Percentiles rank a stretch among this genome's conserved stretches.
Conservation (phyloP, 169 alveolate species). For the Plasmodium fragile region DNA sequence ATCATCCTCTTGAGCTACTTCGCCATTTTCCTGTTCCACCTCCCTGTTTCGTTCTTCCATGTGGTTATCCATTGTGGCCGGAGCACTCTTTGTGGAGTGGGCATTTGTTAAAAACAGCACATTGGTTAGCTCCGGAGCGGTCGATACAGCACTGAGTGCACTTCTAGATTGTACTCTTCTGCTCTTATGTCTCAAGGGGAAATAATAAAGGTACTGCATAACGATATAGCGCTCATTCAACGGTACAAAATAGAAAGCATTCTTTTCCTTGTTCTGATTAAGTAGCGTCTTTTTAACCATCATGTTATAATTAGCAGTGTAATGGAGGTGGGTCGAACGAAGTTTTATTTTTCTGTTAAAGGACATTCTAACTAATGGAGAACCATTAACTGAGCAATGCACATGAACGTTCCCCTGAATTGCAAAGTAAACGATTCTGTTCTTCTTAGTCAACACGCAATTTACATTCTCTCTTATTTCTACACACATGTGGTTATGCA, state of each 20-base stretch:
- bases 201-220: slow-evolving; percentile 26
- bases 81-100: not conserved
- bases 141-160: not conserved
- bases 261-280: not conserved
- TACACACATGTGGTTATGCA: slow-evolving; percentile 48
- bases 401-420: slow-evolving; percentile 44
- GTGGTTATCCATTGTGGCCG: not conserved
- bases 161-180: not conserved
- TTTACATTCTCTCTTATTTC: slow-evolving; percentile 41
- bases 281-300: not conserved
- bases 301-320: slow-evolving; percentile 26
- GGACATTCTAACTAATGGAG: slow-evolving; percentile 17
- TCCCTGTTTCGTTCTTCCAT: not conserved
- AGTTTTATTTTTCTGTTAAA: slow-evolving; percentile 21
- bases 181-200: not conserved
- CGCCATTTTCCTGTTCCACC: not conserved
- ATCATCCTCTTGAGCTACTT: not conserved
- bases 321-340: slow-evolving; percentile 32
- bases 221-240: slow-evolving; percentile 18
- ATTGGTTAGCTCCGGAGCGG: slow-evolving; percentile 3
- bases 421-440: slow-evolving; percentile 21
- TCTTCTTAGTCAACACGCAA: slow-evolving; percentile 33
- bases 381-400: slow-evolving; percentile 13
- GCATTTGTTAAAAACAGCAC: not conserved
- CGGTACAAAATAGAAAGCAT: slow-evolving; percentile 38